Conservation (phyloP, 768 basidiomycete species). For the Podaxis carcinomalis region DNA sequence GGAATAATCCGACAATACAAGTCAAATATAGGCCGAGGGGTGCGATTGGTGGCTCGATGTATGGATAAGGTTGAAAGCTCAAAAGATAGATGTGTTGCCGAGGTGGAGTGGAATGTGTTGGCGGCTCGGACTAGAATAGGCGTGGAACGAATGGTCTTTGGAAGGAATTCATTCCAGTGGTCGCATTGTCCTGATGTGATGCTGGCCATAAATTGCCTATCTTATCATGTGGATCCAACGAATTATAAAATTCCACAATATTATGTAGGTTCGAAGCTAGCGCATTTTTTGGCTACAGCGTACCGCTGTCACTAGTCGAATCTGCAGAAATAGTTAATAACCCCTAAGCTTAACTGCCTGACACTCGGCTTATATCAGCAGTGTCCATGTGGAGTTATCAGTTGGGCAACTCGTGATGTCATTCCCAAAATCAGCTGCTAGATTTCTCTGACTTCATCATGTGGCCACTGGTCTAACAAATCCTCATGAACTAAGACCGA, state of each 20-base stretch:
- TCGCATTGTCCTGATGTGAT: not conserved
- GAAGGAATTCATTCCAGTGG: not conserved
- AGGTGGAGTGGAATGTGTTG: not conserved
- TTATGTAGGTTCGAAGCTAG: not conserved
- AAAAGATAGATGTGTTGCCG: not conserved
- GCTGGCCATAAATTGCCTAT: not conserved
- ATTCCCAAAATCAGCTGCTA: not conserved
- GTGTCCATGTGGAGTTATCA: not conserved
- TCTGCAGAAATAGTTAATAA: not conserved
- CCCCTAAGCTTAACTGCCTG: not conserved
- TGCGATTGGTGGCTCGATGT: not conserved
- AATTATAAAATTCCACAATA: not conserved
- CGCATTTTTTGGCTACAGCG: not conserved
- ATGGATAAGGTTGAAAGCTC: not conserved
- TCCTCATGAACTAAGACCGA: too few species aligned
- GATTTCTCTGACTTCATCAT: not conserved
- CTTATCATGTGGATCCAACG: not conserved
- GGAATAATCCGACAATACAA: not conserved
- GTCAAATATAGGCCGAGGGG: not conserved
- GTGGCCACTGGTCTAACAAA: not conserved
- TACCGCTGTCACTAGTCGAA: not conserved
- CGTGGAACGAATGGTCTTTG: not conserved
- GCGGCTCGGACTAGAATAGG: not conserved
- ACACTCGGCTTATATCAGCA: not conserved
- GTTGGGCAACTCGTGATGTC: not conserved